Base-by-base conservation (phyloP, 768 basidiomycete genomes). In the Epithele typhae region DNA sequence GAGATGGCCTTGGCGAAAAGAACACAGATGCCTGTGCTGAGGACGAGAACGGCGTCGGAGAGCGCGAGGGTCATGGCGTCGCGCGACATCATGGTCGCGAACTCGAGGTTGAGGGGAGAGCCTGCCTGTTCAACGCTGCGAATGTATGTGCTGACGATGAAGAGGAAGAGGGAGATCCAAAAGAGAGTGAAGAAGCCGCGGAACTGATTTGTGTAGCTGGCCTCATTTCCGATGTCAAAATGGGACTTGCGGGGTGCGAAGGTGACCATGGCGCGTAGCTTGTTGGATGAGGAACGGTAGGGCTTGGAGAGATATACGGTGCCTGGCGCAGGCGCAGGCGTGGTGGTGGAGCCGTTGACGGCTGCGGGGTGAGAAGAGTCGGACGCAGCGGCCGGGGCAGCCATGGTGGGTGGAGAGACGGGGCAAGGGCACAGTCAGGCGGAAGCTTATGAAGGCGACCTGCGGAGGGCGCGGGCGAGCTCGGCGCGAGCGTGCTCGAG, bases 131-230 rank as follows among this genome's bases (percentile, higher is more conserved):
- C 85, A 53, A 87, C 81, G 61, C 83, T 82, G 41, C 74, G 76
- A 43, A 91, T 70, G 65, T 89, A 91, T 3, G 87, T 88, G 55
- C 84, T 76, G 33, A 92, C 62, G 10, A 84, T 78, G 60, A 92
- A 82, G 40, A 95, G 76, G 57, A 89, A 92, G 54, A 94, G 79
- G 18, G 84, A 84, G 45, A 89, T 81, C 83, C 96, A 98, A 69
- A 98, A 98, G 40, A 98, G 76, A 3, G 87, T 81, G 66, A 92
- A 97, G 72, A 98, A 98, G 1, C 95, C 95, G 51, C 93, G 78
- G 64, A 96, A 96, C 64, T 92, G 86, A 65, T 98, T 95, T 9
- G 76, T 65, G 24, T 79, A 78, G 18, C 85, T 84, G 10, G 68
- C 64, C 59, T 81, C 78, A 62, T 96, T 95, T 51, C 74, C 71